phyloP scores from a whole-genome alignment of 2,329 filamentous ascomycete species.

The Xylariaceae sp. region DNA sequence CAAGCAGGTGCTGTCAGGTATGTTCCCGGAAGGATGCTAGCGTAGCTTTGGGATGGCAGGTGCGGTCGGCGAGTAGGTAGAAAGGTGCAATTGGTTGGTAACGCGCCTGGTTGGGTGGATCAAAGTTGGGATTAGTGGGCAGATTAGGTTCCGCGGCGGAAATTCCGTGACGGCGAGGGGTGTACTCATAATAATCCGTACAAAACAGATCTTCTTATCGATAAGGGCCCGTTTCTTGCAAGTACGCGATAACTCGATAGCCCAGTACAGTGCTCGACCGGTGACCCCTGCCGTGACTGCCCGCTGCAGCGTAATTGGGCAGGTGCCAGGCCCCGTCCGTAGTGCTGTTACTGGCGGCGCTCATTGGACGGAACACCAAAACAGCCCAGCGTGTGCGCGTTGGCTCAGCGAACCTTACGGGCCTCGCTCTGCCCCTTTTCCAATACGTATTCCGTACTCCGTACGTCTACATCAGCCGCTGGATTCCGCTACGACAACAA shows the following conservation, averaged over 20 bases:
- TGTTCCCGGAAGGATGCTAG: too few relatives aligned
- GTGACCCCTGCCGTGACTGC: too few relatives aligned
- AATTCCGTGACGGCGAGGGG: too few relatives aligned
- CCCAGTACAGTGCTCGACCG: too few relatives aligned
- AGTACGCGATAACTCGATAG: not conserved
- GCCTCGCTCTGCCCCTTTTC: conserved; percentile 23
- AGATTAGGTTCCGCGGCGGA: not conserved
- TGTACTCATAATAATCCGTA: not conserved
- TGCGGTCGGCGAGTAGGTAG: too few relatives aligned
- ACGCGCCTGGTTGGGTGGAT: too few relatives aligned
- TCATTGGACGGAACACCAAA: conserved; percentile 15
- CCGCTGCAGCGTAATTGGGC: too few relatives aligned
- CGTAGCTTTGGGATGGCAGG: too few relatives aligned
- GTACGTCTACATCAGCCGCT: not conserved
- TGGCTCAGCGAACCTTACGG: conserved; percentile 19
- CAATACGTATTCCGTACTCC: conserved; percentile 1
- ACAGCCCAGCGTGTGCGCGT: conserved; percentile 21
- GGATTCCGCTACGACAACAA: conserved; percentile 6
- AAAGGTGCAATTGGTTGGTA: too few relatives aligned
- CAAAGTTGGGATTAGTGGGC: too few relatives aligned
- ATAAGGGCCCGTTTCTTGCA: conserved; percentile 1
- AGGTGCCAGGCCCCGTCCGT: not conserved
- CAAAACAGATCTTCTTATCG: not conserved
- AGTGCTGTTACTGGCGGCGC: not conserved
- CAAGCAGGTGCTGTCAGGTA: too few relatives aligned